Percentiles rank a stretch among this genome's conserved stretches.
These are phyloP conservation scores for Trichocladium antarcticum DNA, from an alignment of 495 filamentous ascomycete species.

Conservation along the genomic window DNA sequence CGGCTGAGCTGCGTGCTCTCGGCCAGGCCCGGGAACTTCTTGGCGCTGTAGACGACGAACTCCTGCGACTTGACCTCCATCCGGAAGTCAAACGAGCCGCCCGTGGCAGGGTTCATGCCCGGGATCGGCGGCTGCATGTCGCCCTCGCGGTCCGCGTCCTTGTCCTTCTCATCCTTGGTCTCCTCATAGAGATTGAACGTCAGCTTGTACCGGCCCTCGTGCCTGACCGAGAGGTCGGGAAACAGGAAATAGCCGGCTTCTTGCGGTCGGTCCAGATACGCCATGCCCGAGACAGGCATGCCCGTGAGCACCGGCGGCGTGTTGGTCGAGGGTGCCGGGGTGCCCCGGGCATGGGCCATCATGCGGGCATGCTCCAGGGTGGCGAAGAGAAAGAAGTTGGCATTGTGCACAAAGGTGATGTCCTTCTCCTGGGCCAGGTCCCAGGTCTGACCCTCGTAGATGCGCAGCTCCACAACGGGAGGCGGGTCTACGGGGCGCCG, in stretches of 20 bases:
- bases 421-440: conserved; percentile 54
- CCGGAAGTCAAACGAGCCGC: conserved; percentile 38
- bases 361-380: conserved; percentile 79
- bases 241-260: conserved; percentile 98
- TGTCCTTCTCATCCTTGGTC: conserved; percentile 56
- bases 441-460: conserved; percentile 63
- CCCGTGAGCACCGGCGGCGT: conserved; percentile 82
- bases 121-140: conserved; percentile 5
- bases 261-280: conserved; percentile 82
- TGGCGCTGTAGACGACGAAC: conserved; percentile 89
- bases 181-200: conserved; percentile 91
- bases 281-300: conserved; percentile 91
- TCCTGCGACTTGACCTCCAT: conserved; percentile 81
- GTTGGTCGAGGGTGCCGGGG: conserved; percentile 45
- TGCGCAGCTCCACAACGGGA: conserved; percentile 84
- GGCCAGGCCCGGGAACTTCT: conserved; percentile 93
- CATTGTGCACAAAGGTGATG: conserved; percentile 86
- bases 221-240: conserved; percentile 90
- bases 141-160: conserved; percentile 36
- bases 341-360: conserved; percentile 71
- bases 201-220: conserved; percentile 83
- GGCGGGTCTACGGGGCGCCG: conserved; percentile 94
- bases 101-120: conserved; percentile 15
- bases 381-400: conserved; percentile 95
- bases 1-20: conserved; percentile 85